Base-by-base conservation (phyloP, 1,139 yeast genomes). In the Candida sp. region DNA sequence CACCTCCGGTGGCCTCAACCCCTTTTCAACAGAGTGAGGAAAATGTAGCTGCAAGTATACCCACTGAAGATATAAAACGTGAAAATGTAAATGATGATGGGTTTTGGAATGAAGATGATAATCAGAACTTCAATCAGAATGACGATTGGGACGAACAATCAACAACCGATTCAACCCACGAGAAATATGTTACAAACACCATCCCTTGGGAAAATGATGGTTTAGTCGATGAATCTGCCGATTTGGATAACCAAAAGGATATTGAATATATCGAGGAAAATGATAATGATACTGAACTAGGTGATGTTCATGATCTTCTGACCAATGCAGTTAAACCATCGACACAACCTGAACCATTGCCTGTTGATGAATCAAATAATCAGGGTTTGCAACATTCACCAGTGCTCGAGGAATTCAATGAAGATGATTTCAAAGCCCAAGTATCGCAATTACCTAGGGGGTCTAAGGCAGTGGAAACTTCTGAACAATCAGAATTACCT, bases 391-490 rank as follows among this genome's bases (percentile, higher is more conserved):
- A 15, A 15, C 19, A 15, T 15, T 15, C 19, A 15, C 19, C 19
- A 15, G 19, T 15, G 19, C 19, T 15, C 19, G 19, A 15, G 19
- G 19, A 15, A 15, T 15, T 15, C 19, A 15, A 15, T 15, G 19
- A 15, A 15, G 19, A 15, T 15, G 19, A 15, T 15, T 15, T 15
- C 19, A 15, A 15, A 15, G 19, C 19, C 19, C 19, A 15, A 15
- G 19, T 15, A 15, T 15, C 19, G 19, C 41, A 23, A 23, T 35
- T 45, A 21, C 49, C 47, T 6, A 35, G 46, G 47, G 49, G 42
- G 19, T 36, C 38, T 11, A 42, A 40, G 22, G 22, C 23, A 21
- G 11, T 23, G 5, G 6, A 27, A 8, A 4, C 25, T n/a, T 12
- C n/a, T n/a, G 11, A n/a, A 21, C 9, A 12, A 34, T n/a, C 38